phyloP scores from a whole-genome alignment of 2,329 filamentous ascomycete species.

The Westerdykella ornata region DNA sequence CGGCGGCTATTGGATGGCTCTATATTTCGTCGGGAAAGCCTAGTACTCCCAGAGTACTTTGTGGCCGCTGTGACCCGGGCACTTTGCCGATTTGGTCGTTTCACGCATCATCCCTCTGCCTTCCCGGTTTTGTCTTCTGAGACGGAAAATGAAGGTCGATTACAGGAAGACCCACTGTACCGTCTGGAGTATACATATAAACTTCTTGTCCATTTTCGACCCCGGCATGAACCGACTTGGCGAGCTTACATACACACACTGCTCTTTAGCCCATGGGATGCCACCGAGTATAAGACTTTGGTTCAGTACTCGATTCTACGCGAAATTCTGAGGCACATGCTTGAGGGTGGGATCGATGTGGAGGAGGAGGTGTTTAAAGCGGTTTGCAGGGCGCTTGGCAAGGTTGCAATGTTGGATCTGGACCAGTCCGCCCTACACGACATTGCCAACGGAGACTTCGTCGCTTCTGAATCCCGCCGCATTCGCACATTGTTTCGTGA shows the following conservation, averaged over 20 bases:
- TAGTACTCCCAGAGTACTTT: slow-evolving; percentile 19
- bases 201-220: slow-evolving; percentile 20
- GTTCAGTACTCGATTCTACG: slow-evolving; percentile 21
- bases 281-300: neutral
- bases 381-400: slow-evolving; percentile 29
- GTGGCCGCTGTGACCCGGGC: slow-evolving; percentile 25
- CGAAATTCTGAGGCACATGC: slow-evolving; percentile 22
- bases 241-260: slow-evolving; percentile 22
- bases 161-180: slow-evolving; percentile 19
- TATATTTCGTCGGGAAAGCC: slow-evolving; percentile 5
- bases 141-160: slow-evolving; percentile 13
- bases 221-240: slow-evolving; percentile 26
- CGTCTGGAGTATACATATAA: slow-evolving; percentile 26
- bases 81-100: slow-evolving; percentile 27
- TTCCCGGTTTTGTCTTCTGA: neutral
- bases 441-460: slow-evolving; percentile 10
- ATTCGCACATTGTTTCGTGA: slow-evolving; percentile 24
- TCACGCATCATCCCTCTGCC: slow-evolving; percentile 4
- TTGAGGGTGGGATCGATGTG: slow-evolving; percentile 25
- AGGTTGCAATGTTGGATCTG: slow-evolving; percentile 19
- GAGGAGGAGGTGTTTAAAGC: slow-evolving; percentile 28
- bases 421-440: slow-evolving; percentile 3
- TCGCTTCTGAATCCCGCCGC: slow-evolving; percentile 13
- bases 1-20: slow-evolving; percentile 17
- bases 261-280: slow-evolving; percentile 5